Conservation (phyloP, 2,329 filamentous ascomycete species). For the Coniochaeta ligniaria region DNA sequence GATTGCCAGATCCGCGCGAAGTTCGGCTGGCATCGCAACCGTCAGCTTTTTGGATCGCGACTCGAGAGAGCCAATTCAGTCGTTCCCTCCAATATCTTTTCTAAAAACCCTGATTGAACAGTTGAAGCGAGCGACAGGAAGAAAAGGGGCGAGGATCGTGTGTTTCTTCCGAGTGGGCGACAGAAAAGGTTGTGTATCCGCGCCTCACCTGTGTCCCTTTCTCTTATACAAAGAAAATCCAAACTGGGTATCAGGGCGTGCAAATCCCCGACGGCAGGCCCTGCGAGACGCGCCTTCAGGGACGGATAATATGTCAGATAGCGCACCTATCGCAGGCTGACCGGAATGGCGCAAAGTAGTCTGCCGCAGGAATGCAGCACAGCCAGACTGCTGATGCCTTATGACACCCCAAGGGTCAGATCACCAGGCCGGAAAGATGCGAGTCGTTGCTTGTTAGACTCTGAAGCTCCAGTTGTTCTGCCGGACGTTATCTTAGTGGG, state of each 20-base stretch:
- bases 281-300: neutral
- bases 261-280: neutral
- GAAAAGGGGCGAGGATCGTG: neutral
- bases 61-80: neutral
- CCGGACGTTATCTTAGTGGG: slow-evolving; percentile 1
- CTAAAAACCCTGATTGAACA: neutral
- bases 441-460: neutral
- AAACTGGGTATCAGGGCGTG: neutral
- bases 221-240: neutral
- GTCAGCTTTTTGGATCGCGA: neutral
- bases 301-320: slow-evolving; percentile 1
- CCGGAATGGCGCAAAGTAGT: neutral
- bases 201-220: neutral
- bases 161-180: neutral
- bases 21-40: slow-evolving; percentile 22
- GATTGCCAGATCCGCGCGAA: slow-evolving; percentile 24
- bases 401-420: neutral
- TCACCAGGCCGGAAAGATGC: neutral
- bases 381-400: neutral
- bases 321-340: slow-evolving; percentile 1
- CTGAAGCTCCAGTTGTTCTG: neutral
- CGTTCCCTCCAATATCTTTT: neutral
- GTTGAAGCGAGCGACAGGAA: neutral
- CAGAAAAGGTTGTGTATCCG: neutral
- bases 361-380: neutral